Base-by-base conservation (phyloP, 441 rosid species). In the Populus hybrid region DNA sequence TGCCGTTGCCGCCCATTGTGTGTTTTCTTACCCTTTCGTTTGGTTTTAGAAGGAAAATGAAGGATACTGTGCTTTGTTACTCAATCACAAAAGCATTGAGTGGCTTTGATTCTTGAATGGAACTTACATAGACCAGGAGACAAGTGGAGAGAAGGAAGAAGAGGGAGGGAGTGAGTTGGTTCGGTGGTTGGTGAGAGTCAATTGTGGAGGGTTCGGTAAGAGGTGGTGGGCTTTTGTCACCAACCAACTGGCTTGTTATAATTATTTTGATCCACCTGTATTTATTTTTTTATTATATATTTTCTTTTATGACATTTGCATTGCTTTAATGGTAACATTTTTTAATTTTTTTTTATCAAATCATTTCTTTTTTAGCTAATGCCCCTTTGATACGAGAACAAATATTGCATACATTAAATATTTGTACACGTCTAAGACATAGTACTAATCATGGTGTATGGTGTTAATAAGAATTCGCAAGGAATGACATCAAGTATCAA, bases 1-100 rank as follows among this genome's bases (percentile, higher is more conserved):
- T 91, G 57, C 87, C 81, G 23, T 76, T 89, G 67, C 87, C 90
- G 40, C 88, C 92, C 98, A 92, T 92, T 73, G 61, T 53, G 61
- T 16, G 61, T 53, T 5, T 53, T 80, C 35, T 50, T 67, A 16
- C 3, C 68, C 32, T 68, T 28, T 69, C n/a, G 18, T 36, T 30
- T 75, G 18, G 57, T 40, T 46, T 8, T 35, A 18, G 65, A 30
- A 63, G 34, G 65, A 61, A 9, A 53, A 46, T 23, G 67, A 76
- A 20, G 35, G 40, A 24, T 20, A 11, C 32, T 20, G 11, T 2
- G 32, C 14, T 20, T 11, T 66, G 8, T 11, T 2, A 28, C 71
- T 16, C 10, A 9, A 10, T 18, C 32, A n/a, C 10, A 21, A 34
- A 10, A 18, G 18, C 21, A n/a, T 11, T 38, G 3, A 50, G 57